Conservation (phyloP, 1,284 basidiomycete genomes). For the Pulchroboletus neoregius region DNA sequence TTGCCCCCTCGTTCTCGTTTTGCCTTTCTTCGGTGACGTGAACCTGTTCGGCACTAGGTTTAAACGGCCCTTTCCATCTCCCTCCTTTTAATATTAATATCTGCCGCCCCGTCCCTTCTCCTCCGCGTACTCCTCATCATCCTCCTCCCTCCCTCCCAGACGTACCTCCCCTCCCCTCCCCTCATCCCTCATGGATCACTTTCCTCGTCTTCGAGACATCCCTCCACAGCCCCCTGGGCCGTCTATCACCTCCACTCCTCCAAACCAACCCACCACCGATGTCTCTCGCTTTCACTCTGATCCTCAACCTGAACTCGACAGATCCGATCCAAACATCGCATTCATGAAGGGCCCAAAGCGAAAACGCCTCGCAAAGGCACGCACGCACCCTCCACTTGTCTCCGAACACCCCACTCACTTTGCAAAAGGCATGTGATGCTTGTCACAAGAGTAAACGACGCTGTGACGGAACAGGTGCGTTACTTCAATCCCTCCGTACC, state of each 20-base stretch:
- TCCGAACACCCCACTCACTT: slow-evolving; percentile 4
- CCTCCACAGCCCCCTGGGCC: slow-evolving; percentile 14
- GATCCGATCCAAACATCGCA: slow-evolving; percentile 28
- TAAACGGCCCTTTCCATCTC: slow-evolving; percentile 29
- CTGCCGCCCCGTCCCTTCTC: slow-evolving; percentile 9
- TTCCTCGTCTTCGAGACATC: slow-evolving; percentile 16
- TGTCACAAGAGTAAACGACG: slow-evolving; percentile 80
- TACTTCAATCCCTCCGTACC: slow-evolving; percentile 12
- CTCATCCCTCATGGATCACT: slow-evolving; percentile 23
- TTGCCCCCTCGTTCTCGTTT: slow-evolving; percentile 20
- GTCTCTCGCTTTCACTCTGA: slow-evolving; percentile 21
- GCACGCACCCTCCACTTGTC: slow-evolving; percentile 9
- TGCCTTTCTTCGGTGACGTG: slow-evolving; percentile 25
- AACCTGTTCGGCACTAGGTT: slow-evolving; percentile 27
- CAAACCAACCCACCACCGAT: slow-evolving; percentile 22
- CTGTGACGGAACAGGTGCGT: slow-evolving; percentile 74
- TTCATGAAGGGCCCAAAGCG: slow-evolving; percentile 59
- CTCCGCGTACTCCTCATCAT: too few relatives aligned
- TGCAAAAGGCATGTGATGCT: slow-evolving; percentile 67
- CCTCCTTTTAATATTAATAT: slow-evolving; percentile 38
- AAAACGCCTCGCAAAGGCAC: slow-evolving; percentile 67
- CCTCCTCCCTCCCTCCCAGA: background rate
- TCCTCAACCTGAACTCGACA: slow-evolving; percentile 21
- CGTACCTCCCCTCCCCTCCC: slow-evolving; percentile 1
- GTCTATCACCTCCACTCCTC: slow-evolving; percentile 25